A percentile compares a stretch with the other conserved stretches of the same genome.
phyloP scores from a whole-genome alignment of 1,284 basidiomycete species.

The Ustilago tritici region DNA sequence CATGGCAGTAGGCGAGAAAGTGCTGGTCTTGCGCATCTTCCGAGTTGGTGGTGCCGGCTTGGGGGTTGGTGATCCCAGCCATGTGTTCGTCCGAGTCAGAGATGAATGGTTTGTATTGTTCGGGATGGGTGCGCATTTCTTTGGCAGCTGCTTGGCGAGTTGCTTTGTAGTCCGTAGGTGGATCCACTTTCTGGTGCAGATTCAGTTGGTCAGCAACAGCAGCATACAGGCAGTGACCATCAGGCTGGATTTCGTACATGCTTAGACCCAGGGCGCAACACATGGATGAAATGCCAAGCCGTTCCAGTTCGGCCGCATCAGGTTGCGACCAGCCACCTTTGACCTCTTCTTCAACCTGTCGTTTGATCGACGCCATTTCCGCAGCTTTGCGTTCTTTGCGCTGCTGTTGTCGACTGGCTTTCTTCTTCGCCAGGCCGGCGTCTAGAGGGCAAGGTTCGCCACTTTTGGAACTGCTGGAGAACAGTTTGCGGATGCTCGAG shows the following conservation, averaged over 20 bases:
- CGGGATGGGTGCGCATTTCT: slow-evolving; percentile 85
- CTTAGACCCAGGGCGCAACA: slow-evolving; percentile 51
- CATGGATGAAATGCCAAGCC: slow-evolving; percentile 53
- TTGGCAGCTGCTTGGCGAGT: slow-evolving; percentile 80
- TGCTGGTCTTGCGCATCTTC: slow-evolving; percentile 74
- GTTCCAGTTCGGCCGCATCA: slow-evolving; percentile 54
- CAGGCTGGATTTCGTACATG: slow-evolving; percentile 79
- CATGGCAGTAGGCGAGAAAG: slow-evolving; percentile 82
- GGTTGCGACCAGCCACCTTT: slow-evolving; percentile 49
- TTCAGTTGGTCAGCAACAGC: slow-evolving; percentile 84
- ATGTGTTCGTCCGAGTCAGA: slow-evolving; percentile 72
- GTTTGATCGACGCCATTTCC: slow-evolving; percentile 47
- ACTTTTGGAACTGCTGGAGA: slow-evolving; percentile 39
- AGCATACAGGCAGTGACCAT: slow-evolving; percentile 94
- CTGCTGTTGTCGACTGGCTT: slow-evolving; percentile 47
- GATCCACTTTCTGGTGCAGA: slow-evolving; percentile 19
- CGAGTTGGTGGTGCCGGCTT: slow-evolving; percentile 72
- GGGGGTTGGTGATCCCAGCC: slow-evolving; percentile 78
- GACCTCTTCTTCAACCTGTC: slow-evolving; percentile 55
- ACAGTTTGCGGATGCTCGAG: slow-evolving; percentile 38
- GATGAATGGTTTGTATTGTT: slow-evolving; percentile 94
- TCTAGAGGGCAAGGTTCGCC: slow-evolving; percentile 16
- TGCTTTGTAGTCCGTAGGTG: slow-evolving; percentile 70
- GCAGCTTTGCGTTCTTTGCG: slow-evolving; percentile 62
- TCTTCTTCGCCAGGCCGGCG: slow-evolving; percentile 32